Conservation (phyloP, 2,329 filamentous ascomycete genomes). For the Beauveria rudraprayagi region DNA sequence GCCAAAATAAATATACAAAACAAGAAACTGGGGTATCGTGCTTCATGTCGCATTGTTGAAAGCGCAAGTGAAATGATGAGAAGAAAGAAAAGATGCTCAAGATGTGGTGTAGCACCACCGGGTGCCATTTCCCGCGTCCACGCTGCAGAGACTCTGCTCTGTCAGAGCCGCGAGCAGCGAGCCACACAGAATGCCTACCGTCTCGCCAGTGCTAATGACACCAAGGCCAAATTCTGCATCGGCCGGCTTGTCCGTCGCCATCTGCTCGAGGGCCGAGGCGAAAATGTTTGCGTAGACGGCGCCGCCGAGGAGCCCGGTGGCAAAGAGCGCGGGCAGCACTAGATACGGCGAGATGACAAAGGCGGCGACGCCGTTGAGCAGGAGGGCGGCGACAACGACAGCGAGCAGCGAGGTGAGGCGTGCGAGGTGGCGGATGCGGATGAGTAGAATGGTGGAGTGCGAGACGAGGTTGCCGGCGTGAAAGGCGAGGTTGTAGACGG, state of each 20-base stretch:
- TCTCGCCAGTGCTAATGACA: constrained; percentile 21
- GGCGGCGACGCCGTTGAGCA: constrained; percentile 18
- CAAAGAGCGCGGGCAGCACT: constrained; percentile 20
- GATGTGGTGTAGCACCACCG: constrained; percentile 21
- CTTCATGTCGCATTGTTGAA: constrained; percentile 5
- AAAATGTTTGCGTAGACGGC: constrained; percentile 22
- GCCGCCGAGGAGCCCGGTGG: constrained; percentile 22
- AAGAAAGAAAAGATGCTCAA: not conserved
- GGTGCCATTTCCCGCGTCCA: constrained; percentile 6
- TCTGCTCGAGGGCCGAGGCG: constrained; percentile 16
- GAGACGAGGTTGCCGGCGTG: constrained; percentile 23
- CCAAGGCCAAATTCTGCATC: constrained; percentile 24
- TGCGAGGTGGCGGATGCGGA: constrained; percentile 13
- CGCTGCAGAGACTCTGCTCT: constrained; percentile 19
- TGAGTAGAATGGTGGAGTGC: constrained; percentile 17
- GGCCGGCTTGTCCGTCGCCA: constrained; percentile 11
- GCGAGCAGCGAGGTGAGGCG: constrained; percentile 11
- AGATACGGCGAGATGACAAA: constrained; percentile 17
- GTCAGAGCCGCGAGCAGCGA: constrained; percentile 19
- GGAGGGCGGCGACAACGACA: constrained; percentile 7
- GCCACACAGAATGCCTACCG: constrained; percentile 20
- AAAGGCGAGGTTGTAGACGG: constrained; percentile 21
- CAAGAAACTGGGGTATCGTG: not conserved
- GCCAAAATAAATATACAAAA: not conserved
- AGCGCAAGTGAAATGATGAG: not conserved